A percentile compares a stretch with the other conserved stretches of the same genome.
phyloP scores from a whole-genome alignment of 257 asterid species.

The Linaria vulgaris region DNA sequence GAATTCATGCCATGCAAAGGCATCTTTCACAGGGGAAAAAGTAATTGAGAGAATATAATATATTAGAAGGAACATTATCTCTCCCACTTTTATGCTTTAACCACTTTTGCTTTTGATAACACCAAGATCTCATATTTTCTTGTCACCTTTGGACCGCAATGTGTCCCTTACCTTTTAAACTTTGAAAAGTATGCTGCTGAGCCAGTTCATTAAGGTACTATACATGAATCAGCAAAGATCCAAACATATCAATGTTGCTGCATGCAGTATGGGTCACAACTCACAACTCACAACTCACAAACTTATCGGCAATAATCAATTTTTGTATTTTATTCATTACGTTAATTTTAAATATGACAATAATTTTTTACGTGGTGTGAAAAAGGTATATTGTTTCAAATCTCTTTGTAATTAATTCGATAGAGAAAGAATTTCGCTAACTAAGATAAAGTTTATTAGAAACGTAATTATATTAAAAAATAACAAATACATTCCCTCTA shows the following conservation, averaged over 20 bases:
- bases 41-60: background rate
- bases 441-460: no score
- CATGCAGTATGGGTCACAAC: conserved; percentile 1
- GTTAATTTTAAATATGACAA: no score
- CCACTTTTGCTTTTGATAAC: conserved; percentile 44
- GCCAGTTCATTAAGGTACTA: conserved; percentile 3
- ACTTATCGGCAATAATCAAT: no score
- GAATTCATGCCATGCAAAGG: conserved; percentile 43
- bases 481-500: no score
- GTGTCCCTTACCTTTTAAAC: conserved; percentile 46
- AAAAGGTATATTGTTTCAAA: no score
- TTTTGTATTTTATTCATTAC: no score
- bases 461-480: no score
- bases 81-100: conserved; percentile 36
- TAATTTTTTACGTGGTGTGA: no score
- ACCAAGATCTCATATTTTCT: conserved; percentile 35
- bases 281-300: no score
- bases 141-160: conserved; percentile 45
- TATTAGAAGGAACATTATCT: conserved; percentile 15
- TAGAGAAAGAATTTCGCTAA: no score
- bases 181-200: conserved; percentile 30
- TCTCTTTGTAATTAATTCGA: no score
- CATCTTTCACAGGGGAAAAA: conserved; percentile 32
- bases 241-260: conserved; percentile 10
- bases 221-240: background rate